Conservation (phyloP, 768 basidiomycete genomes). For the Russula olivacea region DNA sequence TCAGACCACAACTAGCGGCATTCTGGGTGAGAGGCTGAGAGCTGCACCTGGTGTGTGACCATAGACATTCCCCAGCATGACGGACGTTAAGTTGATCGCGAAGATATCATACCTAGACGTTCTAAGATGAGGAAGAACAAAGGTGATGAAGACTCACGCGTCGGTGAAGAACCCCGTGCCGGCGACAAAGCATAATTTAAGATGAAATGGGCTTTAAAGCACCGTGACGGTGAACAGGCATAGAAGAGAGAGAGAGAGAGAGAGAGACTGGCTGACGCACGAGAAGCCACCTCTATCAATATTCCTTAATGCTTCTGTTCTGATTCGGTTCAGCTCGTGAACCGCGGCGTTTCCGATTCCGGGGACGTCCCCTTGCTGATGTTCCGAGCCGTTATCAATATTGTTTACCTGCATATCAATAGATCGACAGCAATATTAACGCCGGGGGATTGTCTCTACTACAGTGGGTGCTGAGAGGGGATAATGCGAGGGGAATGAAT, state of each 20-base stretch:
- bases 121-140: not conserved
- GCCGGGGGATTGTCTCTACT: not conserved
- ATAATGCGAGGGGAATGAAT: not conserved
- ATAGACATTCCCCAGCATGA: constrained; percentile 82
- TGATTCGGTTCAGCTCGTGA: constrained; percentile 52
- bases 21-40: not conserved
- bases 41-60: constrained; percentile 31
- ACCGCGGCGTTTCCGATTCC: not conserved
- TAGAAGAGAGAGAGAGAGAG: too few species aligned
- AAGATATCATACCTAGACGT: constrained; percentile 71
- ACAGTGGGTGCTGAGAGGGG: too few species aligned
- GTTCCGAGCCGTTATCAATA: not conserved
- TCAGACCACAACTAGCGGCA: not conserved
- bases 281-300: constrained; percentile 83
- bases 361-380: not conserved
- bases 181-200: constrained; percentile 42
- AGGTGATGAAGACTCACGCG: constrained; percentile 40
- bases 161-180: constrained; percentile 92
- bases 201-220: constrained; percentile 41
- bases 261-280: constrained; percentile 38
- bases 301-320: constrained; percentile 74
- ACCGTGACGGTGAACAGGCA: not conserved
- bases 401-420: not conserved
- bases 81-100: constrained; percentile 78
- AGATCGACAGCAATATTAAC: not conserved